A percentile compares a stretch with the other conserved stretches of the same genome.
Evolutionary conservation across 169 alveolate genomes (phyloP).

Genomic region (Perkinsus chesapeaki): DNA sequence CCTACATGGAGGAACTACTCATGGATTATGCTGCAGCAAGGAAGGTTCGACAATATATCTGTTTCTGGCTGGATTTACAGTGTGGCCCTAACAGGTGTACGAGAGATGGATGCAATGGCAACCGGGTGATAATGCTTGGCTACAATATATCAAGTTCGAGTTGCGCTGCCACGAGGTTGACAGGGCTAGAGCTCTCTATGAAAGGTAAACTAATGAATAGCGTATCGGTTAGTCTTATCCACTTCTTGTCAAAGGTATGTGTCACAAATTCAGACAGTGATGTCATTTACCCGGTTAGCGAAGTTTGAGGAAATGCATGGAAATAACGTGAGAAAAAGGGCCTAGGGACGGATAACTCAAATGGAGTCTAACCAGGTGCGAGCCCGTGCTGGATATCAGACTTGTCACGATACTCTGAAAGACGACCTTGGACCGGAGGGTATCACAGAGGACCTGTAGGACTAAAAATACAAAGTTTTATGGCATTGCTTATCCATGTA

Average conservation of each 20-base stretch:
- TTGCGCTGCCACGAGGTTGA: slow-evolving; percentile 93
- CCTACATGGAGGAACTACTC: slow-evolving; percentile 95
- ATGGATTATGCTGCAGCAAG: slow-evolving; percentile 91
- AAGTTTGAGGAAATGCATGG: slow-evolving; percentile 88
- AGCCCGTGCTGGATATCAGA: slow-evolving; percentile 42
- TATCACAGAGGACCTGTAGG: not conserved
- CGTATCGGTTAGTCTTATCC: not conserved
- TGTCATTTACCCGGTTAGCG: slow-evolving; percentile 83
- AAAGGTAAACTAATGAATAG: slow-evolving; percentile 32
- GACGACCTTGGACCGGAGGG: not conserved
- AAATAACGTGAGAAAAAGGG: slow-evolving; percentile 50
- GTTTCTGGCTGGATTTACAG: not conserved
- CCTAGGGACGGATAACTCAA: slow-evolving; percentile 59
- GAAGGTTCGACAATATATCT: slow-evolving; percentile 65
- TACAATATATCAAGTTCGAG: slow-evolving; percentile 89
- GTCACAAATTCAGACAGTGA: slow-evolving; percentile 78
- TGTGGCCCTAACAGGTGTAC: slow-evolving; percentile 16
- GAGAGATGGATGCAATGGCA: slow-evolving; percentile 93
- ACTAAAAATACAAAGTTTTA: not conserved
- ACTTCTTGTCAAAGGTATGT: slow-evolving; percentile 50
- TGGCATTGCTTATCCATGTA: too few relatives aligned
- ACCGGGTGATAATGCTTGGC: slow-evolving; percentile 93
- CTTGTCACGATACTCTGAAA: not conserved
- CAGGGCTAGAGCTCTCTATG: slow-evolving; percentile 79
- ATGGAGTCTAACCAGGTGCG: not conserved